Evolutionary conservation across 768 basidiomycete species (phyloP), one percentile per base, ranked within the genome.

Genomic region (Russula olivacea): DNA sequence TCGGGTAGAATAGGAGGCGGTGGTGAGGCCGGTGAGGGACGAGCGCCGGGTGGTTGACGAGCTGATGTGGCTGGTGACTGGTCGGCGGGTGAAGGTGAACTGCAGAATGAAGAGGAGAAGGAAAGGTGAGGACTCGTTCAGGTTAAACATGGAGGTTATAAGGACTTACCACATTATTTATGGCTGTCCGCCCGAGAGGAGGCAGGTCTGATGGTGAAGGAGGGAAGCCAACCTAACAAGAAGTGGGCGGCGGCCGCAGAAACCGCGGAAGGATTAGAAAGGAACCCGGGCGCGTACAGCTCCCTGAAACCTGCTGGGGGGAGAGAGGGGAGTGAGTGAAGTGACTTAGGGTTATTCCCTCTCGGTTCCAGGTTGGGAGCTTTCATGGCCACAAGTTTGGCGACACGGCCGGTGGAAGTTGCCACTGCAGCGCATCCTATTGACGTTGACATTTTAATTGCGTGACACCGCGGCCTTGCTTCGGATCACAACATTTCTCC

Each of bases 131-230:
- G 57, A 51, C 51, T 48, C 38, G 52, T 57, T 45, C 57, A 55
- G 51, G 45, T 54, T 41, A 59, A 56, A 49, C 47, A 12, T 54
- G 45, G 64, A 54, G 59, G 59, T 58, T 65, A 61, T 67, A 67
- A 67, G 59, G 66, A 61, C 66, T 50, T 61, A 65, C 66, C 58
- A 53, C 66, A 67, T 67, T 52, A 57, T 54, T 58, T 62, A 55
- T 52, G 57, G 58, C 61, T 63, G 61, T 66, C 57, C 61, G 25
- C 38, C 57, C 45, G 32, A 58, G 57, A 47, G 56, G 64, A 60
- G 59, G 61, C 38, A 21, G 57, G 52, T 66, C 51, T 67, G 60
- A 58, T 66, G 60, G 63, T 60, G 57, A 61, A 55, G 62, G 66
- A 61, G 55, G 63, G 66, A 64, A 65, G 58, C 62, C 61, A 56